Evolutionary conservation across 1,284 basidiomycete genomes (phyloP).

Genomic region (Mycena sp.): DNA sequence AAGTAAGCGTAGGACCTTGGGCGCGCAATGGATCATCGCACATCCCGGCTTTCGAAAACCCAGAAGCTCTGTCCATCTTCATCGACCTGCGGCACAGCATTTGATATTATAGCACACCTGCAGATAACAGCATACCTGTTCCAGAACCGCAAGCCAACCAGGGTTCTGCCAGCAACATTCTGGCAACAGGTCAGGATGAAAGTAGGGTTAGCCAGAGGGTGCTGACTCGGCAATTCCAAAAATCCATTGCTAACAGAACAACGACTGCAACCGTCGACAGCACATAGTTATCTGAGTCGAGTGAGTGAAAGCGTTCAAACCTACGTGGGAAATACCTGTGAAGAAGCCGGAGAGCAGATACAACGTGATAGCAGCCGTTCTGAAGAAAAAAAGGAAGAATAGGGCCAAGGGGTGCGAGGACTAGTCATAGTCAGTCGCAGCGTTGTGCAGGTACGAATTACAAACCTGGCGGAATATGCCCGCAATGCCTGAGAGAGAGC

Average conservation of each 20-base stretch:
- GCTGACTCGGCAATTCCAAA: slow-evolving; percentile 92
- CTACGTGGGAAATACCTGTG: slow-evolving; percentile 15
- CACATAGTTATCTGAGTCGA: slow-evolving; percentile 19
- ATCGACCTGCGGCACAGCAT: slow-evolving; percentile 70
- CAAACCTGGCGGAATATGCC: slow-evolving; percentile 80
- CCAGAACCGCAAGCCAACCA: slow-evolving; percentile 95
- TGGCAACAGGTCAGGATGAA: slow-evolving; percentile 41
- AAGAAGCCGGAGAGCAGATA: slow-evolving; percentile 29
- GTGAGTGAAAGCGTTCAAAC: slow-evolving; percentile 3
- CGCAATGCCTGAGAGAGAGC: slow-evolving; percentile 61
- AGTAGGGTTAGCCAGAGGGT: slow-evolving; percentile 6
- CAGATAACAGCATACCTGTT: slow-evolving; percentile 72
- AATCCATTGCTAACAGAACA: slow-evolving; percentile 92
- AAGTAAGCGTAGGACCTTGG: slow-evolving; percentile 3
- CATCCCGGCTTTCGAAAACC: slow-evolving; percentile 96
- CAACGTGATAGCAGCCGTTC: slow-evolving; percentile 81
- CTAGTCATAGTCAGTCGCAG: slow-evolving; percentile 42
- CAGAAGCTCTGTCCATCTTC: slow-evolving; percentile 95
- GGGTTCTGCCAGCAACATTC: slow-evolving; percentile 91
- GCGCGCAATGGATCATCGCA: slow-evolving; percentile 49
- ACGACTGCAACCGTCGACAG: slow-evolving; percentile 89
- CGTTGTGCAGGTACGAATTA: slow-evolving; percentile 28
- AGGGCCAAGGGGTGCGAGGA: slow-evolving; percentile 88
- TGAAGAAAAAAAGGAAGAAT: slow-evolving; percentile 88
- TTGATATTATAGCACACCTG: slow-evolving; percentile 1